phyloP scores from a whole-genome alignment of 148 eudicot species.

The Fagopyrum tataricum region DNA sequence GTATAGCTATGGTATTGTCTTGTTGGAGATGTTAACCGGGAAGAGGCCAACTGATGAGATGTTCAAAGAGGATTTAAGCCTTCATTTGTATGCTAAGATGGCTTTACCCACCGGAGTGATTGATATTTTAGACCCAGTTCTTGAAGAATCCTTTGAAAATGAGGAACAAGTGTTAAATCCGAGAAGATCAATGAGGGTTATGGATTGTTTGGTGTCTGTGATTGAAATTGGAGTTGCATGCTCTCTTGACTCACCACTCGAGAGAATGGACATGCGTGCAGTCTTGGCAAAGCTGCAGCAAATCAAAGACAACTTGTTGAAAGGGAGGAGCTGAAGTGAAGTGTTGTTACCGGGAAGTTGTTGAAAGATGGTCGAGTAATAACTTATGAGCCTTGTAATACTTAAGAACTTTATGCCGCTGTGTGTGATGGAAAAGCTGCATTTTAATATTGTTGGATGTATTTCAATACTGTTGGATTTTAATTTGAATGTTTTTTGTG shows the following conservation, averaged over 20 bases:
- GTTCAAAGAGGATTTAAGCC: conserved; percentile 8
- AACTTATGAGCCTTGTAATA: no score
- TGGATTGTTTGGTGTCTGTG: neutral
- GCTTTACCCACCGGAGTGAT: neutral
- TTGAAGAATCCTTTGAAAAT: neutral
- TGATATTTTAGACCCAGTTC: neutral
- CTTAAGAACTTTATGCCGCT: no score
- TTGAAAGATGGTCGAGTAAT: no score
- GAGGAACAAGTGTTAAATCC: neutral
- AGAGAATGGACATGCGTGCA: neutral
- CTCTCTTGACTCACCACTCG: neutral
- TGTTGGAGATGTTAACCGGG: conserved; percentile 20
- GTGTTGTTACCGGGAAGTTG: no score
- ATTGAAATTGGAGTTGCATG: conserved; percentile 7
- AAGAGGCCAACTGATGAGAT: conserved; percentile 20
- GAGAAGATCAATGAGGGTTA: neutral
- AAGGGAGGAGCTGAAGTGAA: neutral
- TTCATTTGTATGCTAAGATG: neutral
- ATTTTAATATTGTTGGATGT: no score
- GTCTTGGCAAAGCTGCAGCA: neutral
- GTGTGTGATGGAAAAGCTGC: no score
- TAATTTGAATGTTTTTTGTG: no score
- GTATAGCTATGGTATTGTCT: conserved; percentile 13
- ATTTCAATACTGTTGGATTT: no score
- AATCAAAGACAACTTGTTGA: neutral